Base-by-base conservation (phyloP, 2,329 filamentous ascomycete genomes). In the Metarhizium sp. region DNA sequence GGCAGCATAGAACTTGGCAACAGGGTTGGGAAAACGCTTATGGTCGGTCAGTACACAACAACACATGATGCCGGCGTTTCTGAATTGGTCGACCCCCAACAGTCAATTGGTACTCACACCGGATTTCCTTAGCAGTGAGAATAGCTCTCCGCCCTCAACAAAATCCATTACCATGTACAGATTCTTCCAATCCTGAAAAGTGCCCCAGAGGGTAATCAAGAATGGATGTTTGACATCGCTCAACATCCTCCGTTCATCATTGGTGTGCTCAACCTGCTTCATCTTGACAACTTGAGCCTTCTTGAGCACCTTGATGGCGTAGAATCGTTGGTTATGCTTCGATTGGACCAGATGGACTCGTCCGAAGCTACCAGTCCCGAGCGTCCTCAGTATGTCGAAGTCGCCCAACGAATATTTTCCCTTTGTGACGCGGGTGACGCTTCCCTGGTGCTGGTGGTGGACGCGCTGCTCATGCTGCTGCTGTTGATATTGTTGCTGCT, bases 161-260 rank as follows among this genome's bases (percentile, higher is more conserved):
- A 99, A 99, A 72, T 99, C 94, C 94, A 99, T 99, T 66, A 99
- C 94, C 94, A 99, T 99, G 81, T 99, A 99, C 40, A 99, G 77
- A 69, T 96, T 97, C 74, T 86, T 91, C 52, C 86, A 82, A 67
- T 99, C 94, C 70, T 97, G 92, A 72, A 97, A 99, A 10, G 94
- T 99, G 57, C 94, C 94, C 94, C 94, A 99, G 45, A 99, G 78
- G 2, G 94, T 99, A 69, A 99, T 94, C 60, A 99, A 78, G 75
- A 99, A 99, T 13, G 94, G 92, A 73, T 99, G 92, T 72, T 96
- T 95, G 70, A 97, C 94, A 70, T 95, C 88, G 69, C 90, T 89
- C 66, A 99, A 76, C 94, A 99, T 99, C 65, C 83, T 85, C 62
- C 94, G 82, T 77, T 99, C 94, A 73, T 99, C 94, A 68, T 99